Evolutionary conservation across 2,329 filamentous ascomycete genomes (phyloP), one percentile per base, ranked within the genome.

Genomic region (Neophaeococcomyces mojaviensis): DNA sequence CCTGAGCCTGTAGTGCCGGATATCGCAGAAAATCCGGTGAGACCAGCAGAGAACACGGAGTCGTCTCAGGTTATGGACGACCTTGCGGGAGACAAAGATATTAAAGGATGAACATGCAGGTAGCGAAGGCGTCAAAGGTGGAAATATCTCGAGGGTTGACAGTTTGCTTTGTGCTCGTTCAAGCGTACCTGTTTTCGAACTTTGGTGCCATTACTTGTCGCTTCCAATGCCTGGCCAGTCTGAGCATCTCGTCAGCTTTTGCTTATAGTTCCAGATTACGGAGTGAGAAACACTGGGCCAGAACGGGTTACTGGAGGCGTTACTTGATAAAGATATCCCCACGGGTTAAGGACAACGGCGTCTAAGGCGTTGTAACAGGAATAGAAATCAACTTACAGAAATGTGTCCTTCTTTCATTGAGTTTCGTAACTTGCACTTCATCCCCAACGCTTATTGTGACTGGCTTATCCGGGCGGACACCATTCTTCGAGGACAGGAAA

Each of bases 381-480:
- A 28, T 18, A 35, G 12, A 16, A 39, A 12, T 39, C 12, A 34
- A 71, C 72, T 67, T 58, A 77, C 74, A 68, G 58, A 72, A 79
- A 19, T 72, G 68, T 20, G 77, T 75, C 50, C 77, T 68, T 55
- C 79, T 69, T 16, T 62, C 55, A 39, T 71, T 72, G 39, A 70
- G 67, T 55, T 65, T 70, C 7, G 68, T 69, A 37, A 83, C 73
- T 22, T 61, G 56, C 49, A 82, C 71, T 37, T 72, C 65, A 61
- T 84, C 74, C 1, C 79, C 79, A 30, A 82, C 70, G 2, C 61
- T 62, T 39, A 83, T 63, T 38, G 58, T 55, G n/a, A 62, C 57
- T 13, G 61, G 62, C 26, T 59, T 58, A 9, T 60, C 63, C 16
- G 55, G 58, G 15, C 54, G 56, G 4, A 47, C 45, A 8, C 51